Conservation (phyloP, 2,329 filamentous ascomycete genomes). For the Penicillium verrucosum region DNA sequence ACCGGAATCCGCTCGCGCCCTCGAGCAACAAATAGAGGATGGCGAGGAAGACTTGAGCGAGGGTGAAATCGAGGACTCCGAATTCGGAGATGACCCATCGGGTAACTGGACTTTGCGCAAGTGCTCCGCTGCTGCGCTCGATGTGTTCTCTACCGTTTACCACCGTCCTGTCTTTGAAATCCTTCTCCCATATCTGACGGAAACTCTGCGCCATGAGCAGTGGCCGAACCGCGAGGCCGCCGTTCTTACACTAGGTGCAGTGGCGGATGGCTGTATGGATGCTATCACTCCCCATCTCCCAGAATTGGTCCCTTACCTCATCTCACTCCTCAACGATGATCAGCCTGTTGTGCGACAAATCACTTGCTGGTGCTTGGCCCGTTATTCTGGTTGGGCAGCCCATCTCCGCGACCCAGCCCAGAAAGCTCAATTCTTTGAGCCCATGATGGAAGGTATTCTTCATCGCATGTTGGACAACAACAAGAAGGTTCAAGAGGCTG, state of each 20-base stretch:
- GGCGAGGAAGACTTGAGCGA: constrained; percentile 75
- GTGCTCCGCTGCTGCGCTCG: constrained; percentile 91
- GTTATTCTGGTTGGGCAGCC: constrained; percentile 91
- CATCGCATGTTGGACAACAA: constrained; percentile 94
- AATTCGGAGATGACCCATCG: constrained; percentile 71
- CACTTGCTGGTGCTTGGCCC: constrained; percentile 93
- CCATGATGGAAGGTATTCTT: constrained; percentile 95
- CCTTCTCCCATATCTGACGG: constrained; percentile 87
- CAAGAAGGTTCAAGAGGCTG: constrained; percentile 96
- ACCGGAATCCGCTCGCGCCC: constrained; percentile 32
- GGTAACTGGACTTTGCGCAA: constrained; percentile 94
- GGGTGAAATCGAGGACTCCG: constrained; percentile 78
- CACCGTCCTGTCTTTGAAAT: constrained; percentile 82
- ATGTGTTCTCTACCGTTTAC: constrained; percentile 91
- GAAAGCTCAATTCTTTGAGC: constrained; percentile 78
- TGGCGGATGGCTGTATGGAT: constrained; percentile 90
- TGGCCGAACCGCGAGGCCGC: constrained; percentile 94
- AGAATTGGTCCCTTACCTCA: constrained; percentile 84
- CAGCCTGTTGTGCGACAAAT: constrained; percentile 94
- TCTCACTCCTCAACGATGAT: constrained; percentile 75
- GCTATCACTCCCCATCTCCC: constrained; percentile 87
- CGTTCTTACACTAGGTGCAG: constrained; percentile 87
- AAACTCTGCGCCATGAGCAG: constrained; percentile 80
- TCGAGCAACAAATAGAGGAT: constrained; percentile 49
- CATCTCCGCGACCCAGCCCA: constrained; percentile 65